Base-by-base conservation (phyloP, 1,139 yeast genomes). In the Suhomyces ambrosiae region DNA sequence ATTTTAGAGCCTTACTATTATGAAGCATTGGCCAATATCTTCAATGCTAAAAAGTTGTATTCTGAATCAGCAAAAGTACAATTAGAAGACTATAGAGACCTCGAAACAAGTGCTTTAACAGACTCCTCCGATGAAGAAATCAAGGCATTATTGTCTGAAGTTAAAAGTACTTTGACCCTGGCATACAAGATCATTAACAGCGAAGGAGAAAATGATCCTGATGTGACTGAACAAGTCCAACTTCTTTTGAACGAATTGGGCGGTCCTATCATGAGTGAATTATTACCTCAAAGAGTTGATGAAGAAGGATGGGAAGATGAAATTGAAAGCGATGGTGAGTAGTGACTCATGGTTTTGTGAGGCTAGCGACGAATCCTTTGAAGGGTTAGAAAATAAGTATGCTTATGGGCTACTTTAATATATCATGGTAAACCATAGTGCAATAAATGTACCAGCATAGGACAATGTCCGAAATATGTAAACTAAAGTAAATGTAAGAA, bases 1-100 rank as follows among this genome's bases (percentile, higher is more conserved):
- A 79, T 86, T 43, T 68, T 87, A 40, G 97, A 90, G 52, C 74
- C 83, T 24, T 83, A 77, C 54, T 90, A 90, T 56, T 68, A 88
- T 48, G 95, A 87, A 55, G 94, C 94, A 0, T 78, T 89, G 53
- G 80, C 94, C 1, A 71, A 81, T 52, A 74, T 81, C 45, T 68
- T 86, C 50, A 69, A 66, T 37, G 80, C 82, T 11, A 80, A 81
- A 45, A 58, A 69, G 42, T 48, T 54, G 5, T 63, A 40, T 57
- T 46, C 37, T 17, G 43, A 47, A 2, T 6, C 18, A 3, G 23
- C 43, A 14, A 33, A 32, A 11, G 17, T 37, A 5, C 33, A 41
- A 5, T 62, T 65, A 19, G 71, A 63, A 35, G 79, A 77, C 46
- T 77, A 77, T 52, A 71, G 80, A 49, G 80, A 76, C 12, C 51